Evolutionary conservation across 352 stramenopile genomes (phyloP).

Genomic region (Globisporangium nunn): DNA sequence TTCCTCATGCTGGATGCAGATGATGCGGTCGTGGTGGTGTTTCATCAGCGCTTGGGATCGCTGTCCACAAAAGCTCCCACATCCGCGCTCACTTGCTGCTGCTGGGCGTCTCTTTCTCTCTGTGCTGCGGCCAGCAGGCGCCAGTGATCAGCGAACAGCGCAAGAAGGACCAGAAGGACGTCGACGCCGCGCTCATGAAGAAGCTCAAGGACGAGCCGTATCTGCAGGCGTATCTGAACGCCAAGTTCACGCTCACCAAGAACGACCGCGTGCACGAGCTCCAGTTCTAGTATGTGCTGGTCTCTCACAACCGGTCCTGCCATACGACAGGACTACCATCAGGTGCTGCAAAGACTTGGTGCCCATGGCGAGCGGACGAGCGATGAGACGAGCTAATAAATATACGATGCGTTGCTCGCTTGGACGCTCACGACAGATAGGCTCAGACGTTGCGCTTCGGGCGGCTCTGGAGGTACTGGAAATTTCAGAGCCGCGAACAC

Average conservation of each 20-base stretch:
- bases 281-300: conserved; percentile 91
- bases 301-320: too few relatives aligned
- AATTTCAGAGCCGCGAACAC: background rate
- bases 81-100: conserved; percentile 21
- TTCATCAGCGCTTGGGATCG: conserved; percentile 87
- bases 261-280: conserved; percentile 97
- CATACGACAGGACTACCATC: too few relatives aligned
- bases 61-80: conserved; percentile 84
- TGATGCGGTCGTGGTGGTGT: conserved; percentile 28
- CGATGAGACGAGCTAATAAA: background rate
- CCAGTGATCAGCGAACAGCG: conserved; percentile 94
- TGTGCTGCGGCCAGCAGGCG: conserved; percentile 25
- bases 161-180: conserved; percentile 98
- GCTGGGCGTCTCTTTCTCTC: conserved; percentile 4
- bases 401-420: background rate
- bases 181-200: conserved; percentile 91
- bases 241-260: conserved; percentile 97
- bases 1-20: too few relatives aligned
- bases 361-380: too few relatives aligned
- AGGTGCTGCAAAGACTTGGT: too few relatives aligned
- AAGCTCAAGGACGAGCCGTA: conserved; percentile 85
- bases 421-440: background rate
- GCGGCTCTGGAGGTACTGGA: conserved; percentile 27
- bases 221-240: conserved; percentile 98
- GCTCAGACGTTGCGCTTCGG: conserved; percentile 14